Evolutionary conservation across 2,329 filamentous ascomycete genomes (phyloP), one percentile per base, ranked within the genome.

Genomic region (Knufia petricola): DNA sequence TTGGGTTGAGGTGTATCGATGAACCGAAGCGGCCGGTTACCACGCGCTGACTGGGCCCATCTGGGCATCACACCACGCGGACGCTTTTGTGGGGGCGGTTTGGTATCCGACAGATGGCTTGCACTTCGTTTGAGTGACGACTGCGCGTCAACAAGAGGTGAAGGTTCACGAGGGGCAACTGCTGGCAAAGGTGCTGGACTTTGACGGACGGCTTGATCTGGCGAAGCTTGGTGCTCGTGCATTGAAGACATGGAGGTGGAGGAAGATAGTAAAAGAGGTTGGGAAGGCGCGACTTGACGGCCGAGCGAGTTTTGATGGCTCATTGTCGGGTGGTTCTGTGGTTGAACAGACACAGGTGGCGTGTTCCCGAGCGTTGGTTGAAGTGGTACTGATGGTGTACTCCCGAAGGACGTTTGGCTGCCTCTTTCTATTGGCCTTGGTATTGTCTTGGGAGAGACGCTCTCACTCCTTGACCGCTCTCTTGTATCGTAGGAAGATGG

Each of bases 61-160:
- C 77, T 70, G 2, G 76, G 76, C 26, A 73, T 70, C 57, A 77
- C 73, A 52, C 74, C 74, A 43, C 74, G 67, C 51, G 67, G 66
- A 52, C 71, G 66, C 56, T 76, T 78, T 53, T 65, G 67, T 13
- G 69, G 70, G 17, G 64, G 66, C 47, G 67, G 17, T 15, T 37
- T 61, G n/a, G 21, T 28, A 53, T 50, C 20, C 39, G 44, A 44
- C 45, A 60, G 51, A 26, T 51, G 31, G 38, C 56, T 60, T 24
- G 56, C 55, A 46, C 40, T 54, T 34, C 58, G 53, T 28, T 60
- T 60, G 30, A 58, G 41, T 4, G 49, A 38, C 9, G 49, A 20
- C 17, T 53, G 50, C 10, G 19, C 21, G 8, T 15, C 24, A 4
- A 34, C n/a, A 21, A 24, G 3, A 3, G 31, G 15, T 8, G 28